Evolutionary conservation across 2,329 filamentous ascomycete genomes (phyloP), one percentile per base, ranked within the genome.

Genomic region (Fusarium dlaminii): DNA sequence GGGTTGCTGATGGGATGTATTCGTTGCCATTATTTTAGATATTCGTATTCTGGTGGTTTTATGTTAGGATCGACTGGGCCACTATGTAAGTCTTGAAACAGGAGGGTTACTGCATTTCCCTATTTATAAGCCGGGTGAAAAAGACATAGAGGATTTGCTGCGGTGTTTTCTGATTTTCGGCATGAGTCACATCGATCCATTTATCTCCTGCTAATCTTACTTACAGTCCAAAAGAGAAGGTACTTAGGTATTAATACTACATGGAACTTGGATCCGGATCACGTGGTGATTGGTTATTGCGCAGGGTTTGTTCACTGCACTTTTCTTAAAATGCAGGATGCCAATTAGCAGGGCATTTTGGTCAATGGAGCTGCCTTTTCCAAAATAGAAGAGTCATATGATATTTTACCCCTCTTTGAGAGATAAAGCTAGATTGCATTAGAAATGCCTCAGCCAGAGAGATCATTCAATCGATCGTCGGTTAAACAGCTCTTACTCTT

Each of bases 61-160:
- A 5, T 32, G 10, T 5, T n/a, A 6, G 0, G 3, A 17, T 30
- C 5, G 14, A 18, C 20, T 2, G 14, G 3, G 8, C 12, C 22
- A 24, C 46, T 32, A 18, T 49, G 3, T 3, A 24, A 32, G 11
- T 13, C 8, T 49, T 1, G 0, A n/a, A 3, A 6, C 8, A 3
- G 0, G 14, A 32, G 1, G 2, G 15, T 10, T 10, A 32, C 22
- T 7, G 0, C 3, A 18, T n/a, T 18, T 0, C 8, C 4, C 22
- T 32, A 13, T 3, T n/a, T 32, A 49, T 18, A n/a, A 6, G 15
- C 29, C 3, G 0, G 22, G 3, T 6, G 0, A 7, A 4, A 13
- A 18, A 18, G 15, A 13, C 3, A 24, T 14, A 0, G 22, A 32
- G 3, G 11, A 13, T 49, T 24, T 4, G 15, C 0, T n/a, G 46